A percentile compares a stretch with the other conserved stretches of the same genome.
Conservation (phyloP, 345 rosid genomes). For the Populus euphratica region DNA sequence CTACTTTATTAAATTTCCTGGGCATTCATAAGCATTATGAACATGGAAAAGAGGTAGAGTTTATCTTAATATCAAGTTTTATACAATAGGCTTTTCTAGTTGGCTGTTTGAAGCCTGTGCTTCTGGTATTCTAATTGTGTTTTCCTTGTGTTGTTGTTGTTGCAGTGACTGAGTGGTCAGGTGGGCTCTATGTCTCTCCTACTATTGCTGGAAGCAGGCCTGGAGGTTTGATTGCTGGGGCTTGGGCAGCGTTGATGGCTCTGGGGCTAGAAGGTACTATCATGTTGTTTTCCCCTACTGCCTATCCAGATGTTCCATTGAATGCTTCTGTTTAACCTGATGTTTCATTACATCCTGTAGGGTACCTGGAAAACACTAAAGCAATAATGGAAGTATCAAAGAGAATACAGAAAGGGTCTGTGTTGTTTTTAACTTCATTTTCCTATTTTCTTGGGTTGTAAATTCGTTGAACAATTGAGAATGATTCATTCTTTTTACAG, state of each 20-base stretch:
- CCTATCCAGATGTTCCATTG: slow-evolving; percentile 8
- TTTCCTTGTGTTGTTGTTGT: slow-evolving; percentile 17
- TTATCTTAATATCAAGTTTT: slow-evolving; percentile 3
- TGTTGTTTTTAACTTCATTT: slow-evolving; percentile 8
- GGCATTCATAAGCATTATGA: background rate
- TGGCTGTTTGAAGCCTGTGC: slow-evolving; percentile 11
- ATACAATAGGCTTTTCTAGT: background rate
- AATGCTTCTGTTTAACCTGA: slow-evolving; percentile 19
- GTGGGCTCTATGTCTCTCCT: slow-evolving; percentile 88
- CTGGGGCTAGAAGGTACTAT: slow-evolving; percentile 67
- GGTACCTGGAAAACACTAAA: slow-evolving; percentile 68
- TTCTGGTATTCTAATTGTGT: slow-evolving; percentile 12
- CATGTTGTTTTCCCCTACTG: slow-evolving; percentile 13
- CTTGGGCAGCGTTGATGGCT: slow-evolving; percentile 95
- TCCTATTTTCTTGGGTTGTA: background rate
- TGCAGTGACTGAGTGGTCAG: slow-evolving; percentile 95
- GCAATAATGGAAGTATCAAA: slow-evolving; percentile 77
- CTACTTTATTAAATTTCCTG: background rate
- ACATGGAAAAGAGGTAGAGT: background rate
- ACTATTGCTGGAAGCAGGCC: slow-evolving; percentile 96
- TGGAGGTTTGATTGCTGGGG: slow-evolving; percentile 82
- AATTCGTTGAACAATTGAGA: background rate
- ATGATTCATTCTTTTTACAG: slow-evolving; percentile 34
- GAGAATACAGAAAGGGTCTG: slow-evolving; percentile 66
- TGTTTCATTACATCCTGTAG: slow-evolving; percentile 30